Evolutionary conservation across 1,139 yeast genomes (phyloP).

Genomic region (Taiozyma sp.): DNA sequence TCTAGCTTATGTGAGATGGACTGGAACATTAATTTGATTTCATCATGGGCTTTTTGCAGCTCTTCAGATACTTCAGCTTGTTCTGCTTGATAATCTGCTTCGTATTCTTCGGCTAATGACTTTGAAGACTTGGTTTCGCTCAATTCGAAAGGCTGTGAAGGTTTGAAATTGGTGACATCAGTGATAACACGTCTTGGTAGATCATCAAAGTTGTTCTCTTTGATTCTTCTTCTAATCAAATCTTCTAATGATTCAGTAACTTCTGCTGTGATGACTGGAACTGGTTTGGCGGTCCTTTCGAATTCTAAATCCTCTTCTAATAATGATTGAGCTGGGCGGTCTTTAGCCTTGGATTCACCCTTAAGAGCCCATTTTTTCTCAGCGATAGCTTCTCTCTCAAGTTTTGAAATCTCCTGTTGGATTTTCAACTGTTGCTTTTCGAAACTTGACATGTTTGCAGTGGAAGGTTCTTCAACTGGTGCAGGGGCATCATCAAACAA

Average conservation of each 20-base stretch:
- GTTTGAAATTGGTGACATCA: constrained; percentile 56
- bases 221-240: constrained; percentile 76
- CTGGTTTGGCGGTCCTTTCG: constrained; percentile 76
- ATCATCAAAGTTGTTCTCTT: constrained; percentile 77
- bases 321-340: constrained; percentile 81
- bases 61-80: constrained; percentile 46
- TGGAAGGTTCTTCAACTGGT: constrained; percentile 21
- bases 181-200: constrained; percentile 67
- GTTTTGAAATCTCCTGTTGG: constrained; percentile 67
- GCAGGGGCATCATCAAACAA: constrained; percentile 44
- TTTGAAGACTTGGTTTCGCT: constrained; percentile 82
- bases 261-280: constrained; percentile 89
- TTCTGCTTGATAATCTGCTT: constrained; percentile 65
- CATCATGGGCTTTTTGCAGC: constrained; percentile 68
- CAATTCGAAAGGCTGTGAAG: constrained; percentile 48
- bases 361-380: constrained; percentile 92
- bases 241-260: constrained; percentile 85
- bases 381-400: constrained; percentile 85
- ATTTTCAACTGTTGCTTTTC: constrained; percentile 80
- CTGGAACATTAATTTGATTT: constrained; percentile 63
- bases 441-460: constrained; percentile 60
- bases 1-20: constrained; percentile 71
- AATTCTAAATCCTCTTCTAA: constrained; percentile 65
- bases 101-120: constrained; percentile 89
- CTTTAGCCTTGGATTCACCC: constrained; percentile 83